Conservation (phyloP, 352 stramenopile species). For the Thalassiosira hispida region DNA sequence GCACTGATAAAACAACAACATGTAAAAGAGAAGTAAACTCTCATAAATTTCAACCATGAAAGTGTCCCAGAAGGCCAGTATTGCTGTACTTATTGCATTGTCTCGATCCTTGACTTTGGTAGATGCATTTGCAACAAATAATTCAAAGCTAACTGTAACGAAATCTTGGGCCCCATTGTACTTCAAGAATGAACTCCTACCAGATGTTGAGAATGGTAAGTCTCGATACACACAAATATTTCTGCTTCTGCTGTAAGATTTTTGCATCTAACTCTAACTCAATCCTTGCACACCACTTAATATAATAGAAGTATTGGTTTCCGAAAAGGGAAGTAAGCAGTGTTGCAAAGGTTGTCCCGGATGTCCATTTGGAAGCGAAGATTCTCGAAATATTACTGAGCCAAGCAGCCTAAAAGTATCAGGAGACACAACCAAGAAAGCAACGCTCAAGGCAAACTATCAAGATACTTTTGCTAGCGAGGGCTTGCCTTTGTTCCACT, state of each 20-base stretch:
- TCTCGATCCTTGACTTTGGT: background rate
- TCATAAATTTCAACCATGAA: slow-evolving; percentile 6
- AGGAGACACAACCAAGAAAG: background rate
- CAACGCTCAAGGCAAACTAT: background rate
- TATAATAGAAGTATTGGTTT: slow-evolving; percentile 6
- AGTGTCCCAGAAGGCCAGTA: background rate
- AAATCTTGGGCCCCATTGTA: background rate
- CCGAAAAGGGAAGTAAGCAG: background rate
- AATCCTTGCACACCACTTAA: background rate
- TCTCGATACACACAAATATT: background rate
- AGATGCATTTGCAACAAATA: background rate
- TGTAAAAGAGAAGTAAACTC: background rate
- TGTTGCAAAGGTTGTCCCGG: background rate
- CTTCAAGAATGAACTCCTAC: background rate
- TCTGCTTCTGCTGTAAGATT: too few species aligned
- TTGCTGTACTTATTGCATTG: background rate
- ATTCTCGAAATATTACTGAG: slow-evolving; percentile 4
- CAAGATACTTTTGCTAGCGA: background rate
- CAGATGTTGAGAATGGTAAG: slow-evolving; percentile 5
- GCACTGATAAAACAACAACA: too few species aligned
- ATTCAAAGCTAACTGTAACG: background rate
- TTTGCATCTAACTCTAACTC: background rate
- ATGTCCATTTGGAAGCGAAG: background rate
- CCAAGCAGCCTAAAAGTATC: background rate
- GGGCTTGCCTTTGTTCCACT: background rate